Conservation (phyloP, 306 rosid genomes). For the Lathyrus tuberosus region DNA sequence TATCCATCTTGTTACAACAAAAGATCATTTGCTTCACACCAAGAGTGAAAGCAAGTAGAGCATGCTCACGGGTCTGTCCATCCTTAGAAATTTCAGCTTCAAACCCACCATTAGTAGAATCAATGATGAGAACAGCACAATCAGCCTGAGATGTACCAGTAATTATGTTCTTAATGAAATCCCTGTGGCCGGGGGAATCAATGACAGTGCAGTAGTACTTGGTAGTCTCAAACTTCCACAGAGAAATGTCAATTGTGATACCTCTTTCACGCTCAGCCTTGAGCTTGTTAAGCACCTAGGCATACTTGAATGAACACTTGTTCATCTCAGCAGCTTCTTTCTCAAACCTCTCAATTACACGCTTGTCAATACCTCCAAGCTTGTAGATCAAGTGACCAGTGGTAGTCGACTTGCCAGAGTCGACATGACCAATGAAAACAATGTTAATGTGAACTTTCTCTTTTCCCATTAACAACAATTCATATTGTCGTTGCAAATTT, state of each 20-base stretch:
- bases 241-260: slow-evolving; percentile 84
- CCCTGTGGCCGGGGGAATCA: slow-evolving; percentile 96
- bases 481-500: no score
- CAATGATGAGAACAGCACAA: slow-evolving; percentile 88
- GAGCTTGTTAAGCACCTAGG: no score
- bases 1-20: no score
- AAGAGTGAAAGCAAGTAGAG: no score
- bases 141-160: no score
- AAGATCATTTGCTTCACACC: no score
- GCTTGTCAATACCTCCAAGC: slow-evolving; percentile 97
- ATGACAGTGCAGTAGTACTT: slow-evolving; percentile 93
- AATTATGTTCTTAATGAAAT: slow-evolving; percentile 89
- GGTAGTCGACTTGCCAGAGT: slow-evolving; percentile 91
- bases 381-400: no score
- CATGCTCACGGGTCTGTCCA: no score
- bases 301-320: no score
- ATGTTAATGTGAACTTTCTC: slow-evolving; percentile 87
- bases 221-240: slow-evolving; percentile 94
- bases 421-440: slow-evolving; percentile 93
- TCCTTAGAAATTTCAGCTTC: slow-evolving; percentile 96
- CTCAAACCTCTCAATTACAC: slow-evolving; percentile 90
- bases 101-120: slow-evolving; percentile 92
- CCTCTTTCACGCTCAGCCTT: slow-evolving; percentile 98
- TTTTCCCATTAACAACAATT: slow-evolving; percentile 88
- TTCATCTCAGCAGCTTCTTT: no score